Percentiles rank a stretch among this genome's conserved stretches.
Conservation (phyloP, 208 protist species). For the Porcisia deanei region DNA sequence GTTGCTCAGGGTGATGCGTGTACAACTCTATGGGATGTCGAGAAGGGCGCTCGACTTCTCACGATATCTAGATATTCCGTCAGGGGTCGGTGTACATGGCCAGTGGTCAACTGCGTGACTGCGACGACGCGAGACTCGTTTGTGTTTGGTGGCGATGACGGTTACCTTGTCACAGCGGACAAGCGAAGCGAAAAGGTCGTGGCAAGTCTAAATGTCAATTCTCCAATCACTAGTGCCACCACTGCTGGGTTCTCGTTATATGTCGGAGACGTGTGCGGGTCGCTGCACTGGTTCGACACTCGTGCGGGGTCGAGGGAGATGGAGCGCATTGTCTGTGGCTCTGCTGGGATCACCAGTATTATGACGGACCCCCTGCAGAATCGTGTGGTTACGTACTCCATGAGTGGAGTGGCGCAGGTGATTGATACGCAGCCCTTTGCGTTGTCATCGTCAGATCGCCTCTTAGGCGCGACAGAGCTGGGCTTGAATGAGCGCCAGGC, state of each 20-base stretch:
- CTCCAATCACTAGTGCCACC: conserved; percentile 57
- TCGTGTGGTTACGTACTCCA: conserved; percentile 48
- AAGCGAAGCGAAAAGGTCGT: conserved; percentile 15
- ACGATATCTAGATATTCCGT: conserved; percentile 42
- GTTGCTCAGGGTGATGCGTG: conserved; percentile 71
- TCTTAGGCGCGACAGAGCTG: conserved; percentile 39
- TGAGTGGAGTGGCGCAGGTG: conserved; percentile 43
- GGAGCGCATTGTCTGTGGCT: conserved; percentile 39
- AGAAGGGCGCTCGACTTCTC: conserved; percentile 34
- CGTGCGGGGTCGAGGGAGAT: conserved; percentile 36
- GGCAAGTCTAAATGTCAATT: conserved; percentile 34
- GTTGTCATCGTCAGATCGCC: conserved; percentile 45
- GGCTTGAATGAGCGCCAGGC: conserved; percentile 33
- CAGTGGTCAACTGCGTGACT: conserved; percentile 75
- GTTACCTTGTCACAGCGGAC: conserved; percentile 61
- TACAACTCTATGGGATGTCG: conserved; percentile 71
- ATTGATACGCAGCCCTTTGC: conserved; percentile 80
- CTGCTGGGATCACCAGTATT: conserved; percentile 38
- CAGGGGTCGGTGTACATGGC: conserved; percentile 51
- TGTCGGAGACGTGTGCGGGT: conserved; percentile 69
- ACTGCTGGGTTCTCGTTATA: conserved; percentile 53
- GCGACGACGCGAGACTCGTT: conserved; percentile 15
- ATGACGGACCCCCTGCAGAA: conserved; percentile 20
- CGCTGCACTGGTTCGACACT: conserved; percentile 65
- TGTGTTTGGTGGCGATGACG: conserved; percentile 79